Evolutionary conservation across 768 basidiomycete species (phyloP).

Genomic region (Candolleomyces efflorescens): DNA sequence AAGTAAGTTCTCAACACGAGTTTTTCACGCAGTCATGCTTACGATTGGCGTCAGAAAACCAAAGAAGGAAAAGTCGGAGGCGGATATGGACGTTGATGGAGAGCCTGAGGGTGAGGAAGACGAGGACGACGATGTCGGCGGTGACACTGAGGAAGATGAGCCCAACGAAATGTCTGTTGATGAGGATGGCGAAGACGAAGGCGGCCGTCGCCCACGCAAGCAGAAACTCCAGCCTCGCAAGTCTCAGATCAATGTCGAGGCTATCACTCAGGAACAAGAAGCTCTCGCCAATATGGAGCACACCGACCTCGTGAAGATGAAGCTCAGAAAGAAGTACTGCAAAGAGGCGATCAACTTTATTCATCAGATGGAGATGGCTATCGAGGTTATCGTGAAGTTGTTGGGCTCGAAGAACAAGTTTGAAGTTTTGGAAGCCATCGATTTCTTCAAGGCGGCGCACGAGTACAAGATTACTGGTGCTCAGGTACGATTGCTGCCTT

Average conservation of each 20-base stretch:
- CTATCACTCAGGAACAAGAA: slow-evolving; percentile 66
- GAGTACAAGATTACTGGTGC: slow-evolving; percentile 80
- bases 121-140: slow-evolving; percentile 33
- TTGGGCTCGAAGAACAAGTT: slow-evolving; percentile 84
- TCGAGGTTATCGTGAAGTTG: slow-evolving; percentile 69
- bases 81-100: slow-evolving; percentile 54
- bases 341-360: slow-evolving; percentile 85
- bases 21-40: neutral
- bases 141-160: slow-evolving; percentile 31
- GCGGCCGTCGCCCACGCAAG: slow-evolving; percentile 26
- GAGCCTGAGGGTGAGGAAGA: slow-evolving; percentile 35
- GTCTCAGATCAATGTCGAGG: slow-evolving; percentile 65
- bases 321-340: slow-evolving; percentile 82
- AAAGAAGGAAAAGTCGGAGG: slow-evolving; percentile 28
- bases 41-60: slow-evolving; percentile 22
- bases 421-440: slow-evolving; percentile 80
- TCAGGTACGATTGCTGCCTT: slow-evolving; percentile 42
- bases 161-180: slow-evolving; percentile 33
- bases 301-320: slow-evolving; percentile 59
- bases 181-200: slow-evolving; percentile 33
- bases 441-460: slow-evolving; percentile 82
- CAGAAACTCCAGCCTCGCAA: slow-evolving; percentile 56
- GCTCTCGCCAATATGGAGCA: slow-evolving; percentile 66
- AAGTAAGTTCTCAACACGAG: slow-evolving; percentile 19
- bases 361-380: slow-evolving; percentile 49